Evolutionary conservation across 805 yeast species (phyloP).

Genomic region (Pichia occidentalis): DNA sequence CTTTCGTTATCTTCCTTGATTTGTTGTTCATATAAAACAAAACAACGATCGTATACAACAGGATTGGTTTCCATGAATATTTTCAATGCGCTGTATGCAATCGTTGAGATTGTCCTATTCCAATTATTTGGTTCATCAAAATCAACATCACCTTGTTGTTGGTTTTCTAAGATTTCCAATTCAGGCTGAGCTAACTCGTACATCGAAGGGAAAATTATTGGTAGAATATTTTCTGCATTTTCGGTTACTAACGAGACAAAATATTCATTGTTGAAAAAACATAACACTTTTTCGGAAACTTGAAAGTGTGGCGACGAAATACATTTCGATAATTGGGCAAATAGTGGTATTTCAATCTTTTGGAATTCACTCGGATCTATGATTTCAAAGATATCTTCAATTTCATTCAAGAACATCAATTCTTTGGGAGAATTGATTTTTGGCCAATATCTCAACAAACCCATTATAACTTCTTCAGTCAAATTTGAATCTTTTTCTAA

Average conservation of each 20-base stretch:
- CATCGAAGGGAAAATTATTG: slow-evolving; percentile 83
- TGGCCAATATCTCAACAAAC: slow-evolving; percentile 92
- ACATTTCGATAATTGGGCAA: slow-evolving; percentile 90
- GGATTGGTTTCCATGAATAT: slow-evolving; percentile 92
- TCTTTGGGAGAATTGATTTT: slow-evolving; percentile 92
- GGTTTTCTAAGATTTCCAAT: slow-evolving; percentile 27
- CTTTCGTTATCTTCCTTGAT: slow-evolving; percentile 65
- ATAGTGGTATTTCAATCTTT: slow-evolving; percentile 86
- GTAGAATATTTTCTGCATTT: slow-evolving; percentile 85
- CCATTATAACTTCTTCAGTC: slow-evolving; percentile 96
- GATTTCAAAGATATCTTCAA: slow-evolving; percentile 94
- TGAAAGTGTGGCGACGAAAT: slow-evolving; percentile 95
- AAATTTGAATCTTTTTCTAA: slow-evolving; percentile 87
- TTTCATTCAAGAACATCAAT: slow-evolving; percentile 90
- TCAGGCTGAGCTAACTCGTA: slow-evolving; percentile 65
- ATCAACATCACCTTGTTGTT: slow-evolving; percentile 30
- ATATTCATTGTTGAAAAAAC: slow-evolving; percentile 93
- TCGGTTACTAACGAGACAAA: slow-evolving; percentile 86
- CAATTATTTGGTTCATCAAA: slow-evolving; percentile 54
- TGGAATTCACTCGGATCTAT: slow-evolving; percentile 90
- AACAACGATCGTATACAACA: slow-evolving; percentile 83
- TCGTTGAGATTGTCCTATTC: slow-evolving; percentile 88
- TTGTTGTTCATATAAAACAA: slow-evolving; percentile 76
- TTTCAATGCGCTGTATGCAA: slow-evolving; percentile 86
- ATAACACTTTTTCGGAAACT: slow-evolving; percentile 90